Evolutionary conservation across 805 yeast species (phyloP).

Genomic region (Saturnispora gosingensis): DNA sequence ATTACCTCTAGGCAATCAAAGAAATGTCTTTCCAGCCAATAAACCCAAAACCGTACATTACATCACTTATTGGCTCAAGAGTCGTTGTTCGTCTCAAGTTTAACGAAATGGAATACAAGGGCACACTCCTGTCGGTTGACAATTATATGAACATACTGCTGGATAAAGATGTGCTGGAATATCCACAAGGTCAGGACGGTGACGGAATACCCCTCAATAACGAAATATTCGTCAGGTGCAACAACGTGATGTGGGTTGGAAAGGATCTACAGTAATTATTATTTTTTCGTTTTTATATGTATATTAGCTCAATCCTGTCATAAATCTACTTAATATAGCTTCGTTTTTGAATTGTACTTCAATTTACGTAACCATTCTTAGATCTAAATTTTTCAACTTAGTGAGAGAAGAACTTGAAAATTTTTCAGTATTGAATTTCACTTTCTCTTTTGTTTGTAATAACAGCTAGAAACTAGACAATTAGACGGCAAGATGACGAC

Average conservation of each 20-base stretch:
- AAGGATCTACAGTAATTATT: slow-evolving; percentile 31
- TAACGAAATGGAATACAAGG: slow-evolving; percentile 82
- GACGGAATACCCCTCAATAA: slow-evolving; percentile 20
- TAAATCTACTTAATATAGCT: neutral
- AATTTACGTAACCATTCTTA: neutral
- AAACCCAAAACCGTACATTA: slow-evolving; percentile 86
- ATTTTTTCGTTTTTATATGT: neutral
- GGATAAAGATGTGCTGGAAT: slow-evolving; percentile 42
- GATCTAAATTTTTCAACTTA: neutral
- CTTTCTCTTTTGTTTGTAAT: neutral
- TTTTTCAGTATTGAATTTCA: neutral
- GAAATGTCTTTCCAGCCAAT: slow-evolving; percentile 47
- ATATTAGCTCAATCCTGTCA: neutral
- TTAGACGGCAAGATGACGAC: slow-evolving; percentile 40
- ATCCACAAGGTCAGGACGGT: slow-evolving; percentile 36
- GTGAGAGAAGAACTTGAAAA: neutral
- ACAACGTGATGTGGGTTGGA: slow-evolving; percentile 75
- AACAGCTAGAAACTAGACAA: neutral
- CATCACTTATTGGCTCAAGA: slow-evolving; percentile 57
- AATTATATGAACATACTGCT: slow-evolving; percentile 87
- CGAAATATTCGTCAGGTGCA: slow-evolving; percentile 82
- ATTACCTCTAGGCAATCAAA: neutral
- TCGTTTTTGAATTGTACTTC: neutral
- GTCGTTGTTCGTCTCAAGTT: slow-evolving; percentile 81
- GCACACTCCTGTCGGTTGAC: slow-evolving; percentile 70